A percentile compares a stretch with the other conserved stretches of the same genome.
Evolutionary conservation across 1,139 yeast species (phyloP).

Genomic region (Hansenula sp.): DNA sequence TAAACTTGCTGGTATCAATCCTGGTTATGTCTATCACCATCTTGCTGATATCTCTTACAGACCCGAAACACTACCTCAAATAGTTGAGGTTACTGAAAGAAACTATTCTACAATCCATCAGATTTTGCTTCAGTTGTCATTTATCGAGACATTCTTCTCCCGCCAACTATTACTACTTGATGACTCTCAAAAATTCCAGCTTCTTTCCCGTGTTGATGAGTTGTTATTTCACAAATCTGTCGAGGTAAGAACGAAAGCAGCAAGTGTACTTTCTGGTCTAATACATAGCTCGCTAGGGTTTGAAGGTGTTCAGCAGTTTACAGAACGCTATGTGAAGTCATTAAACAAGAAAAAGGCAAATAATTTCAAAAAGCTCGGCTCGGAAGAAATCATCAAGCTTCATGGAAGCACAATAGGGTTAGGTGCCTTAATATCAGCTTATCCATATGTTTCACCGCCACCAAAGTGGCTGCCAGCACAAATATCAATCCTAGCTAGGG

Average conservation of each 20-base stretch:
- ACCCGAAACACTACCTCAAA: slow-evolving; percentile 35
- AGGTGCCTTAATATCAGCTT: slow-evolving; percentile 87
- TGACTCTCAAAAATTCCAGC: slow-evolving; percentile 40
- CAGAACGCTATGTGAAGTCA: slow-evolving; percentile 33
- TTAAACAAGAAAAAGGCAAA: slow-evolving; percentile 28
- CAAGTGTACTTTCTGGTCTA: slow-evolving; percentile 75
- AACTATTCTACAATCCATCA: slow-evolving; percentile 63
- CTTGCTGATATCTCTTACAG: slow-evolving; percentile 60
- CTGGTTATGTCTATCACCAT: slow-evolving; percentile 47
- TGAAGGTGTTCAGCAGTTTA: slow-evolving; percentile 33
- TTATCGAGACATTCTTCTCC: slow-evolving; percentile 72
- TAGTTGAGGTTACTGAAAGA: slow-evolving; percentile 49
- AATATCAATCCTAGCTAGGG: slow-evolving; percentile 55
- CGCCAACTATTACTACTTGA: slow-evolving; percentile 61
- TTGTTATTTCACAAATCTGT: slow-evolving; percentile 58
- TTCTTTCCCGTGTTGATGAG: slow-evolving; percentile 51
- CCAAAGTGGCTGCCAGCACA: slow-evolving; percentile 86
- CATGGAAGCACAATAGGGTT: slow-evolving; percentile 91
- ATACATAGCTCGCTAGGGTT: slow-evolving; percentile 69
- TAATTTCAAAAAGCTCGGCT: slow-evolving; percentile 31
- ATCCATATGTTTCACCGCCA: slow-evolving; percentile 88
- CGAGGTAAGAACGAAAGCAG: slow-evolving; percentile 76
- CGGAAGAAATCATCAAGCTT: slow-evolving; percentile 44
- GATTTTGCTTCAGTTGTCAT: slow-evolving; percentile 60
- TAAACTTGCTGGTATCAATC: slow-evolving; percentile 63